A percentile compares a stretch with the other conserved stretches of the same genome.
These are phyloP conservation scores for Capsella bursapastoris DNA, from an alignment of 345 rosid genomes.

Conservation along the genomic window DNA sequence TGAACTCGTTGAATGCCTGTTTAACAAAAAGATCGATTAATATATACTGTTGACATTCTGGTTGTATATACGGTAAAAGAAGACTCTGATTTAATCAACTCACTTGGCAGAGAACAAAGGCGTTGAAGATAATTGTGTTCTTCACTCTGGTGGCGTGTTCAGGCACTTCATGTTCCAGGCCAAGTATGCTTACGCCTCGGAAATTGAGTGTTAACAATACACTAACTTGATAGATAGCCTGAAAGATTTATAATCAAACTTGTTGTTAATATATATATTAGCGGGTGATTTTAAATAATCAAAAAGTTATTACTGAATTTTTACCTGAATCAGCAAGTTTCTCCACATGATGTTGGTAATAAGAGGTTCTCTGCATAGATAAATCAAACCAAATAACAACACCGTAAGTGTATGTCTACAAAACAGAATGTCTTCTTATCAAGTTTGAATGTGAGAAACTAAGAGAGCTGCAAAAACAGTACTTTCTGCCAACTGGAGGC, in stretches of 20 bases:
- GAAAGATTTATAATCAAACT: slow-evolving; percentile 3
- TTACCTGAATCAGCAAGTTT: slow-evolving; percentile 89
- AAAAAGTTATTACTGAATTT: not conserved
- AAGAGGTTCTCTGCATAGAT: slow-evolving; percentile 79
- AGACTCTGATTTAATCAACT: slow-evolving; percentile 33
- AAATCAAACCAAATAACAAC: not conserved
- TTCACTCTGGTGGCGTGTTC: slow-evolving; percentile 67
- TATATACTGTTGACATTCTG: not conserved
- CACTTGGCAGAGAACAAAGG: slow-evolving; percentile 94
- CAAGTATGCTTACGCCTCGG: slow-evolving; percentile 60
- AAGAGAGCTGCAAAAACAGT: slow-evolving; percentile 22
- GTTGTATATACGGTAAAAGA: not conserved
- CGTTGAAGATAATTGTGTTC: slow-evolving; percentile 87
- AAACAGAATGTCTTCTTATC: not conserved
- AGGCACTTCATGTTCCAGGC: slow-evolving; percentile 47
- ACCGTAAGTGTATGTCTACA: not conserved
- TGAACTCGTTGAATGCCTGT: slow-evolving; percentile 92
- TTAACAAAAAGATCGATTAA: not conserved
- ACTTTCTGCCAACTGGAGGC: slow-evolving; percentile 97
- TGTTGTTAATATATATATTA: not conserved
- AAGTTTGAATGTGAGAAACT: not conserved
- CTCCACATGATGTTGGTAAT: slow-evolving; percentile 98
- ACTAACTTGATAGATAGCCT: slow-evolving; percentile 83
- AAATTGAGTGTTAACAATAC: slow-evolving; percentile 81
- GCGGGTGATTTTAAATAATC: not conserved